Evolutionary conservation across 2,329 filamentous ascomycete species (phyloP).

Genomic region (Conoideocrella luteorostrata): DNA sequence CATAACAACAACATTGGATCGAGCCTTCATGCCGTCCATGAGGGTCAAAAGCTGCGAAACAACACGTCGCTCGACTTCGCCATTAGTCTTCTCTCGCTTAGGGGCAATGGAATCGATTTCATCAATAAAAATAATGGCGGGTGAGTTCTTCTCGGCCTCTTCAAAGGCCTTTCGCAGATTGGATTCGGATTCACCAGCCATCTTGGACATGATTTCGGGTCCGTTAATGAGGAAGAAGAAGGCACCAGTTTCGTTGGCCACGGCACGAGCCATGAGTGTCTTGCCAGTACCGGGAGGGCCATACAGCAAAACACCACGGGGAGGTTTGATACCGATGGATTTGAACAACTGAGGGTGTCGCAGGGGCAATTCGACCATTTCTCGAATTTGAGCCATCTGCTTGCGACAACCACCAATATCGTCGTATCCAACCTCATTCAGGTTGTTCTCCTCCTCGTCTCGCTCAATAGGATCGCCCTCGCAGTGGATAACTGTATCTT

Average conservation of each 20-base stretch:
- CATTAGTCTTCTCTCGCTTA: slow-evolving; percentile 99
- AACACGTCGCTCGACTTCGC: slow-evolving; percentile 96
- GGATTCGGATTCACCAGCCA: slow-evolving; percentile 98
- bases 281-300: slow-evolving; percentile 98
- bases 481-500: slow-evolving; percentile 98
- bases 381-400: slow-evolving; percentile 99
- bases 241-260: slow-evolving; percentile 96
- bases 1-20: slow-evolving; percentile 98
- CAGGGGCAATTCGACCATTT: slow-evolving; percentile 94
- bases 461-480: slow-evolving; percentile 84
- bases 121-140: slow-evolving; percentile 98
- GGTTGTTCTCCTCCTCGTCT: slow-evolving; percentile 97
- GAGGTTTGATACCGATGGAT: slow-evolving; percentile 99
- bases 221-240: slow-evolving; percentile 99
- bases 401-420: slow-evolving; percentile 99
- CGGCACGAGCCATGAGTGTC: slow-evolving; percentile 96
- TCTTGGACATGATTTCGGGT: slow-evolving; percentile 99
- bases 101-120: slow-evolving; percentile 99
- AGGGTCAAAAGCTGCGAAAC: slow-evolving; percentile 95
- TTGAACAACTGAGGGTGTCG: slow-evolving; percentile 99
- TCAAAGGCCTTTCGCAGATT: slow-evolving; percentile 99
- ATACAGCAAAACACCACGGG: slow-evolving; percentile 92
- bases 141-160: slow-evolving; percentile 98
- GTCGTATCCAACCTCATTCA: slow-evolving; percentile 98
- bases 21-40: slow-evolving; percentile 99